A percentile compares a stretch with the other conserved stretches of the same genome.
Conservation (phyloP, 83 land plant genomes). For the Picea mariana region DNA sequence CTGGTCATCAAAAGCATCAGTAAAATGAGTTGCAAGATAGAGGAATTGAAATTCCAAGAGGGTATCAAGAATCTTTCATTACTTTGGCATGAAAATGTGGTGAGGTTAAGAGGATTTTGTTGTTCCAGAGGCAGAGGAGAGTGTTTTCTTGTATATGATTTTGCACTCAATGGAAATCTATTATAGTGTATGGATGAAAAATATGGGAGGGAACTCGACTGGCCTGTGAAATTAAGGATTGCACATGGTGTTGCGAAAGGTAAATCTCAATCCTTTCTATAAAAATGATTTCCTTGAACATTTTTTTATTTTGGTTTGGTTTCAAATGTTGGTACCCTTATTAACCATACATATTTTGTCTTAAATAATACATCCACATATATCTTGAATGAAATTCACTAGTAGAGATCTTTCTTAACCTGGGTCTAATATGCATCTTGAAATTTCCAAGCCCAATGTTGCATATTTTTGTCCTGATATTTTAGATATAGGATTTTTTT, state of each 20-base stretch:
- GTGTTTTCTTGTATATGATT: constrained; percentile 89
- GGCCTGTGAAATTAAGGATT: constrained; percentile 74
- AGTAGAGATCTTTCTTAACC: neutral
- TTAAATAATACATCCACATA: neutral
- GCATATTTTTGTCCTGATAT: too few species aligned
- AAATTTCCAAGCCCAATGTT: too few species aligned
- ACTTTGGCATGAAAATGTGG: constrained; percentile 76
- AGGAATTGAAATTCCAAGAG: constrained; percentile 67
- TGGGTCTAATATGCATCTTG: too few species aligned
- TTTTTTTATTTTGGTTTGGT: neutral
- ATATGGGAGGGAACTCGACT: constrained; percentile 53
- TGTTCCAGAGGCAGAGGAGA: constrained; percentile 79
- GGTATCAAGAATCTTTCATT: constrained; percentile 61
- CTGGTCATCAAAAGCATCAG: constrained; percentile 73
- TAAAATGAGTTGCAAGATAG: constrained; percentile 69
- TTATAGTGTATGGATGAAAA: constrained; percentile 59
- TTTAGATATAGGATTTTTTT: too few species aligned
- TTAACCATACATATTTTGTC: neutral
- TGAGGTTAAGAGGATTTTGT: constrained; percentile 80
- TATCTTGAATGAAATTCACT: neutral
- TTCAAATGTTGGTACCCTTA: neutral
- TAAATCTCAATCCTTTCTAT: constrained; percentile 21
- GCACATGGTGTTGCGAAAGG: constrained; percentile 85
- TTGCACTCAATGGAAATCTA: constrained; percentile 76
- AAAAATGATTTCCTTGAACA: neutral